These are phyloP conservation scores for Fomes fomentarius DNA, from an alignment of 1,284 basidiomycete genomes.

Conservation along the genomic window DNA sequence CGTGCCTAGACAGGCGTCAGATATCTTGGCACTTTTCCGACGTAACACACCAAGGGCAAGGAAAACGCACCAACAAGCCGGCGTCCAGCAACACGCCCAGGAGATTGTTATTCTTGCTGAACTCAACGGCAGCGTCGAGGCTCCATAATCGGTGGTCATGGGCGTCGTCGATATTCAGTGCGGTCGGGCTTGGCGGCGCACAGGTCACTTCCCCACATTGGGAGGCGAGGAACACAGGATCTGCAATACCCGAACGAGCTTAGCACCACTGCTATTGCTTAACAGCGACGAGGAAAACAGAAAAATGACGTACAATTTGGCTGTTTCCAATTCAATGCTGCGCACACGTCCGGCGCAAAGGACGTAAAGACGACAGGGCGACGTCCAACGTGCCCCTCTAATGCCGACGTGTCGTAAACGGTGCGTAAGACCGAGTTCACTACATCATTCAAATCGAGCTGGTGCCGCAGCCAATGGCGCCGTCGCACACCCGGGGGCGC, in stretches of 20 bases:
- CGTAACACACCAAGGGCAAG: neutral
- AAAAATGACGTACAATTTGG: constrained; percentile 79
- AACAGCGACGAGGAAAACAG: constrained; percentile 9
- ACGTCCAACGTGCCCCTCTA: constrained; percentile 52
- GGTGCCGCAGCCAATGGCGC: constrained; percentile 50
- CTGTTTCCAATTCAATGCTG: constrained; percentile 98
- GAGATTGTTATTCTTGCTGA: constrained; percentile 92
- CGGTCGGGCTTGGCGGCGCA: constrained; percentile 43
- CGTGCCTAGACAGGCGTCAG: constrained; percentile 45
- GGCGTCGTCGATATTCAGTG: constrained; percentile 48
- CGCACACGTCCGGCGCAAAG: constrained; percentile 86
- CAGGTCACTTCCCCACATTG: constrained; percentile 73
- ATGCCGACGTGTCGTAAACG: constrained; percentile 71
- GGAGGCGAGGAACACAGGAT: constrained; percentile 95
- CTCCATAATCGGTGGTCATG: constrained; percentile 65
- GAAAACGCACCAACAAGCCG: constrained; percentile 73
- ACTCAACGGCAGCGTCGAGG: constrained; percentile 91
- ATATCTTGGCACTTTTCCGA: neutral
- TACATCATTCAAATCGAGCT: constrained; percentile 75
- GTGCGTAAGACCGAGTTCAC: constrained; percentile 83
- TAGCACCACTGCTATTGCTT: constrained; percentile 5
- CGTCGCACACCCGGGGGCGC: constrained; percentile 49
- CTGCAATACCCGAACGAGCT: constrained; percentile 42
- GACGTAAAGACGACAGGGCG: constrained; percentile 87
- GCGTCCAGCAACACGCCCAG: constrained; percentile 92